These are phyloP conservation scores for Botryotinia narcissicola DNA, from an alignment of 2,329 filamentous ascomycete genomes.

Conservation along the genomic window DNA sequence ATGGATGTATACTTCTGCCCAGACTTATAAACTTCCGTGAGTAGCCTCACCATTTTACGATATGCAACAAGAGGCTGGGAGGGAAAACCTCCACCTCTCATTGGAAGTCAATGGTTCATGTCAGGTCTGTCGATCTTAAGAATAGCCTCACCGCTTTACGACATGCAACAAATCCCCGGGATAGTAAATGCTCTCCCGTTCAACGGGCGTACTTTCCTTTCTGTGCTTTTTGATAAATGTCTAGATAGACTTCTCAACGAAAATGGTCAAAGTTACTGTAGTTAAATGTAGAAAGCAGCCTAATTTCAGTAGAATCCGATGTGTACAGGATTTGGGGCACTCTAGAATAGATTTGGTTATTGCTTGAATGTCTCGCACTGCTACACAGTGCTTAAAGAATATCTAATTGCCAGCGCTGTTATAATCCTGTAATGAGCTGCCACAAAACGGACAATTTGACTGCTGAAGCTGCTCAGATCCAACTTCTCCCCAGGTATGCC, in stretches of 20 bases:
- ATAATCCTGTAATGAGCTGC: neutral
- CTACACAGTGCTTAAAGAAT: neutral
- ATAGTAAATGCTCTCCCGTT: neutral
- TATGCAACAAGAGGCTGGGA: neutral
- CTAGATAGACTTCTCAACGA: neutral
- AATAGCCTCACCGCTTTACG: neutral
- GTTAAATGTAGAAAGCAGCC: accelerated
- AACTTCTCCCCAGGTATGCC: no score
- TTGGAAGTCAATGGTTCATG: neutral
- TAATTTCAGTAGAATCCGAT: neutral
- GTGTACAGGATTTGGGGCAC: neutral
- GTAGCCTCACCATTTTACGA: neutral
- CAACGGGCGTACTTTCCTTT: neutral
- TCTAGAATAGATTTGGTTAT: neutral
- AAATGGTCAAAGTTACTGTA: neutral
- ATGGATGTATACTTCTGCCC: neutral
- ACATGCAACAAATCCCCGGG: neutral
- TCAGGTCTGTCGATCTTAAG: neutral
- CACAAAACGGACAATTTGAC: no score
- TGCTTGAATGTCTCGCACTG: neutral
- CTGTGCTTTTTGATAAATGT: no score
- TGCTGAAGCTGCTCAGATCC: neutral
- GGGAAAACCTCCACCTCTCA: neutral
- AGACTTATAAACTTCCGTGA: neutral
- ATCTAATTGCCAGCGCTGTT: neutral